Percentiles rank a stretch among this genome's conserved stretches.
Evolutionary conservation across 306 rosid species (phyloP).

Genomic region (Carpinus fangiana): DNA sequence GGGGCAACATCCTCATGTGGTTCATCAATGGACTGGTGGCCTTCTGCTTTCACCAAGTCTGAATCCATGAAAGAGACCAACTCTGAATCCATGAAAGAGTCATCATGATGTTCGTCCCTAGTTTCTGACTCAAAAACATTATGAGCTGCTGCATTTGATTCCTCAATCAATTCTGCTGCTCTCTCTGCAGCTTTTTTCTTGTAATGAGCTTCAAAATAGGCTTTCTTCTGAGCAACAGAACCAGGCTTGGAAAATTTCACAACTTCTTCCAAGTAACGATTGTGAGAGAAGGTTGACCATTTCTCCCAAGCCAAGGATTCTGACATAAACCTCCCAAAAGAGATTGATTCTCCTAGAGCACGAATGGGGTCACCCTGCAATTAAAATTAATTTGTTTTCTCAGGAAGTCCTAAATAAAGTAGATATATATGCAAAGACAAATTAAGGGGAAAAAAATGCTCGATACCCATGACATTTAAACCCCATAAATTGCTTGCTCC

Average conservation of each 20-base stretch:
- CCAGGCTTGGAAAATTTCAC: conserved; percentile 84
- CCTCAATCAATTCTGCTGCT: conserved; percentile 57
- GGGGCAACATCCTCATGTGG: conserved; percentile 25
- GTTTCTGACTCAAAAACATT: conserved; percentile 26
- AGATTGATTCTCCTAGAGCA: conserved; percentile 73
- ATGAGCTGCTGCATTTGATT: conserved; percentile 30
- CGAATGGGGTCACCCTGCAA: conserved; percentile 56
- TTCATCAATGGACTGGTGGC: conserved; percentile 27
- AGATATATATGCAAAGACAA: neutral
- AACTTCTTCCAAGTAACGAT: conserved; percentile 82
- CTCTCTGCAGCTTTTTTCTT: conserved; percentile 72
- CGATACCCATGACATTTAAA: conserved; percentile 33
- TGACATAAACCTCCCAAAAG: conserved; percentile 82
- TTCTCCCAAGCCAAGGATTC: conserved; percentile 82
- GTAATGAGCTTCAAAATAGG: conserved; percentile 94
- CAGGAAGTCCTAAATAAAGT: neutral
- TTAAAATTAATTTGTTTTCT: conserved; percentile 4
- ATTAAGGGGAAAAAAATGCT: conserved; percentile 1
- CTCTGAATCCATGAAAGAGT: conserved; percentile 5
- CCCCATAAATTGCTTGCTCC: conserved; percentile 21
- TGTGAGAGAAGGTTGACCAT: conserved; percentile 80
- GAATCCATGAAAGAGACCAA: conserved; percentile 3
- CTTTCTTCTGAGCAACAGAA: conserved; percentile 83
- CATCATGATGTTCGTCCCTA: conserved; percentile 19
- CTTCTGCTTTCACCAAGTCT: conserved; percentile 17